phyloP scores from a whole-genome alignment of 1,284 basidiomycete species.

The Athelia sp. region DNA sequence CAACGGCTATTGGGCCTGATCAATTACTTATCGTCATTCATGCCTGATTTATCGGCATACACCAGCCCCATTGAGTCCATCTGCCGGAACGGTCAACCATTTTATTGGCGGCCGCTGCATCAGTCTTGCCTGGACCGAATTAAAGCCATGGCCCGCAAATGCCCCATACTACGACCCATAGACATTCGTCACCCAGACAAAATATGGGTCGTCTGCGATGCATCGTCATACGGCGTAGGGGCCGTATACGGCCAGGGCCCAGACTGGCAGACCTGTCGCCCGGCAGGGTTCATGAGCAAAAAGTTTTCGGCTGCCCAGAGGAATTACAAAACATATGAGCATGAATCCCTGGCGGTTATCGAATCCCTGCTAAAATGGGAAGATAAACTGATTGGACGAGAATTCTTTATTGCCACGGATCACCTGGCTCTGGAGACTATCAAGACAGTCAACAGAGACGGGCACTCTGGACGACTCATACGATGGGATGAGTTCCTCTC shows the following conservation, averaged over 20 bases:
- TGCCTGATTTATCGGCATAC: conserved; percentile 29
- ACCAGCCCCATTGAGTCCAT: conserved; percentile 22
- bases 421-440: conserved; percentile 23
- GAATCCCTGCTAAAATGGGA: conserved; percentile 29
- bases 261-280: conserved; percentile 19
- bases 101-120: conserved; percentile 16
- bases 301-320: conserved; percentile 31
- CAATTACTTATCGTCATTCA: too few relatives aligned
- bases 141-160: too few relatives aligned
- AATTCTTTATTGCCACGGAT: conserved; percentile 30
- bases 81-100: too few relatives aligned
- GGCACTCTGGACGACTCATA: conserved; percentile 2
- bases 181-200: neutral
- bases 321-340: conserved; percentile 32
- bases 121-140: too few relatives aligned
- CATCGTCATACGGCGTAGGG: conserved; percentile 18
- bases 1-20: conserved; percentile 32
- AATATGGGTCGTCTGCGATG: conserved; percentile 15
- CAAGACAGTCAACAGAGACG: neutral
- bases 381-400: conserved; percentile 23
- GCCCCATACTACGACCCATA: conserved; percentile 6
- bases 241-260: too few relatives aligned
- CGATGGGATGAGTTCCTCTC: conserved; percentile 9
- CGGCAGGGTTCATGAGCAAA: conserved; percentile 30
- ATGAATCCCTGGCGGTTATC: conserved; percentile 29